Conservation (phyloP, 192 early-diverging fungal species). For the Backusella australiensis region DNA sequence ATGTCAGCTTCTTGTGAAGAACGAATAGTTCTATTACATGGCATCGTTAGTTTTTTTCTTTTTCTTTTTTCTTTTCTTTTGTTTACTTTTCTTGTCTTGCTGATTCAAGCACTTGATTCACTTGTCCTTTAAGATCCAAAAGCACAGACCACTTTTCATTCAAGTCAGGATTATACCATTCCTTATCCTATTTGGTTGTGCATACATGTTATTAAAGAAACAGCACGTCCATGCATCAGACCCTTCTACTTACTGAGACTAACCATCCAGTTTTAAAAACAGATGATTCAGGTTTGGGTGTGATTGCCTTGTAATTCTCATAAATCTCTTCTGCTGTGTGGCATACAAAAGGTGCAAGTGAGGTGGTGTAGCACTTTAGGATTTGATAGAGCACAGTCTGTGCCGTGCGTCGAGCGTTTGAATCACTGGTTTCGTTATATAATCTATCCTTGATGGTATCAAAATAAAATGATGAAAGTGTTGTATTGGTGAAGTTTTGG, state of each 20-base stretch:
- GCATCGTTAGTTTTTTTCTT: not conserved
- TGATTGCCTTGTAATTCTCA: constrained; percentile 52
- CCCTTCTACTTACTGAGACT: constrained; percentile 30
- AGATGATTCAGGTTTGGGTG: constrained; percentile 37
- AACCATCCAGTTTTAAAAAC: constrained; percentile 66
- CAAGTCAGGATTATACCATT: constrained; percentile 43
- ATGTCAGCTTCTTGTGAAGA: constrained; percentile 53
- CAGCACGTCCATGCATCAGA: constrained; percentile 20
- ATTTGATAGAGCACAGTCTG: constrained; percentile 64
- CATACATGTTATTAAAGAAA: not conserved
- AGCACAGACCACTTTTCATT: constrained; percentile 43
- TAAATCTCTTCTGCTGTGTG: constrained; percentile 76
- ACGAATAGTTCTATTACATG: constrained; percentile 35
- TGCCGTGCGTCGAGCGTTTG: constrained; percentile 50
- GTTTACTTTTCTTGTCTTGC: constrained; percentile 54
- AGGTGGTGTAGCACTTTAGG: constrained; percentile 57
- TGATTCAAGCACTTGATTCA: constrained; percentile 49
- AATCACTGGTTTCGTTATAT: constrained; percentile 53
- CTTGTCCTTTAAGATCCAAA: constrained; percentile 43
- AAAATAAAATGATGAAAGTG: constrained; percentile 77
- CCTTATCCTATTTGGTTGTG: constrained; percentile 12
- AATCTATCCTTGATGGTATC: constrained; percentile 78
- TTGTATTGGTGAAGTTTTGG: constrained; percentile 64
- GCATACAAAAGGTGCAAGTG: constrained; percentile 63
- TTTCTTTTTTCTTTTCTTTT: too few relatives aligned